Evolutionary conservation across 2,329 filamentous ascomycete genomes (phyloP), one percentile per base, ranked within the genome.

Genomic region (Rutstroemia sp.): DNA sequence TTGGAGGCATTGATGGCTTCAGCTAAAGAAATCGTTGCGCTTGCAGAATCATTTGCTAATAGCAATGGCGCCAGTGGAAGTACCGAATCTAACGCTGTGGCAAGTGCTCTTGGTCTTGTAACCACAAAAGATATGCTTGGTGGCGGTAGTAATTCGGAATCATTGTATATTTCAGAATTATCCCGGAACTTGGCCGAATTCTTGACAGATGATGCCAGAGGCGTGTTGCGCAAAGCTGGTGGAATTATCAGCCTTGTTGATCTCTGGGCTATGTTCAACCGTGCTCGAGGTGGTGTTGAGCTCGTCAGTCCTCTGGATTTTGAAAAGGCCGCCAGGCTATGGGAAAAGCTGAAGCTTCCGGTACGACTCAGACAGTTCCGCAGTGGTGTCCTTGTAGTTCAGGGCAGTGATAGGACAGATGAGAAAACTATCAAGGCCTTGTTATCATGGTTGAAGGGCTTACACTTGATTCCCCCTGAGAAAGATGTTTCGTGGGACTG

Each of bases 1-100:
- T 80, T 99, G 0, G 92, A 97, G 69, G 92, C 94, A 3, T 78
- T 99, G 39, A 99, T 97, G 92, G 90, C 92, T 3, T 96, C 92
- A 3, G 94, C 94, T 5, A 96, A 97, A 69, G 90, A 99, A 69
- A 90, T 99, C 49, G 87, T 97, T 51, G 90, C 91, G 5, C 83
- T 99, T 44, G 94, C 94, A 0, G 92, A 97, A 71, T 84, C 84
- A 16, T 92, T 97, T 64, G 85, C 90, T 19, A 81, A 81, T 59
- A 75, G 77, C 9, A 71, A 73, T 57, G 73, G 76, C 19, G 81
- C 79, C 21, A 79, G 77, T n/a, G 79, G 76, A 14, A 82, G 78
- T 5, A 78, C 82, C 0, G 89, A 94, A 69, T 84, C 89, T 10
- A 88, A 80, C 63, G 83, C 83, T 8, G 76, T 95, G 1, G 88